Evolutionary conservation across 306 rosid genomes (phyloP), one percentile per base, ranked within the genome.

Genomic region (Cucurbita ficifolia): DNA sequence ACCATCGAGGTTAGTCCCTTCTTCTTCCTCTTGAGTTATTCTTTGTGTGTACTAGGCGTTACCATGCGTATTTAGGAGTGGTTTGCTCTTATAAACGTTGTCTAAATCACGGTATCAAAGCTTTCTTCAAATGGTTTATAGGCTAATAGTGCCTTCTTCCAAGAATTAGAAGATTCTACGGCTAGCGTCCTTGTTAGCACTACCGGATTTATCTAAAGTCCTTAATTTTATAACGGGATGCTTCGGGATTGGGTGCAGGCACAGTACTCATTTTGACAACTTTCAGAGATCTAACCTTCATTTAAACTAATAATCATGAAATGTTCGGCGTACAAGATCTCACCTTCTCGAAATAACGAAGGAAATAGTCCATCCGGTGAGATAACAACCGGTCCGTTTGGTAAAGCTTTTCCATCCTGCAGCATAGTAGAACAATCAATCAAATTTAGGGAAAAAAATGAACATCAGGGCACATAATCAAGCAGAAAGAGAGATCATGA

Each of bases 281-380:
- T 35, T 65, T 8, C 19, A 36, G 45, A 46, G 56, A 13, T 16
- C 56, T 7, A 24, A 68, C 73, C 61, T 40, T 5, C 67, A 56
- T 42, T 17, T 11, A 42, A 55, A 33, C 24, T 70, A 9, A 59
- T 59, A 38, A 8, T 56, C 55, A 58, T 58, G 64, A 36, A 70
- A 8, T 8, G 10, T 53, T 64, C 10, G 43, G 24, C 17, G 67
- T 43, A 62, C 45, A 43, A 17, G 71, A 72, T 10, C 80, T 82
- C 87, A 87, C 97, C 98, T 90, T 94, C 98, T 42, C 97, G 95
- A 81, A 18, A 86, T 70, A 94, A 88, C 10, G 97, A 90, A 70
- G 98, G 98, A 79, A 94, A 89, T 73, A 94, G 80, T 67, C 98
- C 98, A 72, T 94, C 99, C 0, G 99, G 99, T n/a, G 98, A 94